These are phyloP conservation scores for Ilyonectria mors-panacis DNA, from an alignment of 2,329 filamentous ascomycete species.

Conservation along the genomic window DNA sequence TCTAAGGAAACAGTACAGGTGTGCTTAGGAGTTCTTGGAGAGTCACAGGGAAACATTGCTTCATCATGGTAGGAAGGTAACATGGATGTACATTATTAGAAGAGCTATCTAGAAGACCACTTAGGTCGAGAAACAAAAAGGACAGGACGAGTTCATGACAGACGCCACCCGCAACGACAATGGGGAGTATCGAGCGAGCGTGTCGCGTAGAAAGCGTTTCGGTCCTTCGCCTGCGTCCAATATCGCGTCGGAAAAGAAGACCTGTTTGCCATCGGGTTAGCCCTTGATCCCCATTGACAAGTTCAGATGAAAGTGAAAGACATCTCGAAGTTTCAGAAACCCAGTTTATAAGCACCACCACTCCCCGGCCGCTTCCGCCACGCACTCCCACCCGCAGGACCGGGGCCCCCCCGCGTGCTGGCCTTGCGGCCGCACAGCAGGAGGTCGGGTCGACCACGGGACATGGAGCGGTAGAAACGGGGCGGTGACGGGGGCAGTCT, in stretches of 20 bases:
- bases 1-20: constrained; percentile 27
- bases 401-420: constrained; percentile 50
- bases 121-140: neutral
- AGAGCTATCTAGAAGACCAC: constrained; percentile 34
- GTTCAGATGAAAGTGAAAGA: constrained; percentile 25
- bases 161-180: constrained; percentile 9
- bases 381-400: constrained; percentile 42
- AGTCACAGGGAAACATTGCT: neutral
- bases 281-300: constrained; percentile 7
- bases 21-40: constrained; percentile 12
- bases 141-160: constrained; percentile 1
- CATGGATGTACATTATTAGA: constrained; percentile 29
- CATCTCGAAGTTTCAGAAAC: constrained; percentile 60
- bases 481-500: constrained; percentile 54
- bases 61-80: constrained; percentile 2
- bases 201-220: neutral
- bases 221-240: neutral
- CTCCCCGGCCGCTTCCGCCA: constrained; percentile 54
- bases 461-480: constrained; percentile 20
- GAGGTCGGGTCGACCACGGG: constrained; percentile 41
- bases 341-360: constrained; percentile 63
- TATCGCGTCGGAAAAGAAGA: neutral
- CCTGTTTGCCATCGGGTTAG: constrained; percentile 40
- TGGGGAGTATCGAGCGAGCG: constrained; percentile 9
- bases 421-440: constrained; percentile 49